Evolutionary conservation across 768 basidiomycete species (phyloP), one percentile per base, ranked within the genome.

Genomic region (Lentinus brumalis): DNA sequence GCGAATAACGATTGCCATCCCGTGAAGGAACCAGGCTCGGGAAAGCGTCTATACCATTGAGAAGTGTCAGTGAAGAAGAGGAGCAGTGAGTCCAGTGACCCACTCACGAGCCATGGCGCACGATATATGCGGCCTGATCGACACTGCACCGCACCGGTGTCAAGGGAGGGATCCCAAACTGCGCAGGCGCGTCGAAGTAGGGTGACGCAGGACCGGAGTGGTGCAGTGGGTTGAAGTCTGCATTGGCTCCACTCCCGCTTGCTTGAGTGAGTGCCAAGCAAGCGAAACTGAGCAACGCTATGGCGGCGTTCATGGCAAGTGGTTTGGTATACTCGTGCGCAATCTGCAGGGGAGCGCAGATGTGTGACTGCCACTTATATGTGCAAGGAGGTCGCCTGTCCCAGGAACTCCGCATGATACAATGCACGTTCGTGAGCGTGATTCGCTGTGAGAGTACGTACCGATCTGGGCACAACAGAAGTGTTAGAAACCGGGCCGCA

Each of bases 201-300:
- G 79, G 79, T 1, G 77, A 76, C 0, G 77, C 75, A 2, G 74
- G 69, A 0, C 79, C 79, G n/a, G 77, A 77, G 64, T 81, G 79
- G 2, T 78, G 72, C 10, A 78, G 63, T 2, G 78, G 77, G 54
- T 80, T 62, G 65, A 78, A 79, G 5, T 9, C 47, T 3, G 26
- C n/a, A 5, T 10, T 14, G 50, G 31, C 30, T 11, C 29, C 32
- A 32, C 32, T 35, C 14, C 10, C 16, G 5, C 15, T n/a, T 11
- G 50, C 30, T 26, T 26, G 21, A 38, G 38, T 14, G 7, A 41
- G 42, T 15, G n/a, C 40, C 35, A 6, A 35, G 35, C 7, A 11
- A 35, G 35, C 35, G 1, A 35, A 11, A 35, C 35, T 35, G 7
- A 50, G 18, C n/a, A 50, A 46, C 12, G 46, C 61, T 29, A 50